Evolutionary conservation across 352 stramenopile species (phyloP).

Genomic region (Pythium coloratum): DNA sequence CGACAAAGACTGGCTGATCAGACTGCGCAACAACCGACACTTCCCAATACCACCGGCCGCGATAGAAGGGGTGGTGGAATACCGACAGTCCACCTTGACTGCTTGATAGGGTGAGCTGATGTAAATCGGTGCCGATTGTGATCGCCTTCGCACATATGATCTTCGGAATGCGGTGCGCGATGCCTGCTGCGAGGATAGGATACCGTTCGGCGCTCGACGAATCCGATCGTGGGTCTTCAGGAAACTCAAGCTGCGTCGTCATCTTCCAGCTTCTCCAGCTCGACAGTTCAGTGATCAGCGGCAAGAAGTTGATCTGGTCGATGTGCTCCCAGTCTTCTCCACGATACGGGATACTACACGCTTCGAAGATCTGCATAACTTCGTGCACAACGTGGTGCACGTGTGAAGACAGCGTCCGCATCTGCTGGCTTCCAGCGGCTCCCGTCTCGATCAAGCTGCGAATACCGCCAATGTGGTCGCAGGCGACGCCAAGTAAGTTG

Average conservation of each 20-base stretch:
- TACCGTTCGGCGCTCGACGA: conserved; percentile 33
- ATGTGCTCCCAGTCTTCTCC: conserved; percentile 64
- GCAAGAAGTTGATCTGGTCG: conserved; percentile 54
- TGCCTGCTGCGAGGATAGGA: conserved; percentile 56
- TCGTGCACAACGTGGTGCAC: conserved; percentile 65
- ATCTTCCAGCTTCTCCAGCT: conserved; percentile 79
- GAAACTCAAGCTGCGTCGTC: conserved; percentile 53
- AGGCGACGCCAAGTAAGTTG: conserved; percentile 46
- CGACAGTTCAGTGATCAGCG: conserved; percentile 66
- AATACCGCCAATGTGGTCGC: conserved; percentile 22
- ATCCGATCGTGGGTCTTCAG: conserved; percentile 41
- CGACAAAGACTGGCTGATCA: conserved; percentile 70
- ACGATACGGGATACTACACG: conserved; percentile 75
- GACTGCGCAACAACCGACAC: conserved; percentile 51
- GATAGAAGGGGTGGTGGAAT: conserved; percentile 58
- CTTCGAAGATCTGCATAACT: conserved; percentile 73
- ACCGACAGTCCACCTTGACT: conserved; percentile 52
- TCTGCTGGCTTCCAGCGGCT: background rate
- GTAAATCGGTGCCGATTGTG: conserved; percentile 66
- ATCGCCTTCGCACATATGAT: conserved; percentile 68
- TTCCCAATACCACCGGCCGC: conserved; percentile 84
- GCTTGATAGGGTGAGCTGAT: conserved; percentile 61
- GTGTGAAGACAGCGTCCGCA: conserved; percentile 30
- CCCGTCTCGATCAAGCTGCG: conserved; percentile 7
- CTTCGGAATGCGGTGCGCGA: conserved; percentile 58